Evolutionary conservation across 129 eudicot genomes (phyloP), one percentile per base, ranked within the genome.

Genomic region (Solidago caesia): DNA sequence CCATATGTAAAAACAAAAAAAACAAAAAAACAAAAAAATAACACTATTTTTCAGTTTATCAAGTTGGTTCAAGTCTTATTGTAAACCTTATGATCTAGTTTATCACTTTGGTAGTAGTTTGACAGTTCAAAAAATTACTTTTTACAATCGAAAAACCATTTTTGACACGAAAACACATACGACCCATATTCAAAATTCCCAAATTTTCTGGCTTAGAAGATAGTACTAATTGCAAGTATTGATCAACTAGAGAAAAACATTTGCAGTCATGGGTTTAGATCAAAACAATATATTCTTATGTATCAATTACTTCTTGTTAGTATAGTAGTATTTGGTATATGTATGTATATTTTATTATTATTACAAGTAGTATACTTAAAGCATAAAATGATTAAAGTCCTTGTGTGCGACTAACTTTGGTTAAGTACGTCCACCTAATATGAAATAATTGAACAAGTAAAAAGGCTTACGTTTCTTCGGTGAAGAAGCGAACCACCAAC

Each of bases 401-500:
- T 29, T 29, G 39, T 29, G 39, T 29, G 39, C 2, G 39, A 29
- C 39, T 29, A 29, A 29, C 39, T 29, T 29, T 29, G 39, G 39
- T 29, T 29, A 29, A 29, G 39, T 29, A 29, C 39, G 2, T 29
- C 2, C 39, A 29, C 39, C 39, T 29, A 29, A 29, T 29, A 29
- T 29, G 39, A 29, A 29, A 29, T 1, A 29, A 29, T 2, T 1
- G 39, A 29, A 29, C 4, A 52, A 1, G 44, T 15, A 48, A 21
- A 47, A 73, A 66, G 6, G 42, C 96, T 86, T 82, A 94, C 97
- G 69, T 95, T 95, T 83, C 82, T 89, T 62, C 89, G 83, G 42
- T 71, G 84, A 65, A 75, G 82, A 0, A 91, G 15, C 4, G 75
- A 82, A 2, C 80, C 89, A 33, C 78, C 79, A 33, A 81, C 86